Conservation (phyloP, 2,329 filamentous ascomycete species). For the Cladosporium sp. region DNA sequence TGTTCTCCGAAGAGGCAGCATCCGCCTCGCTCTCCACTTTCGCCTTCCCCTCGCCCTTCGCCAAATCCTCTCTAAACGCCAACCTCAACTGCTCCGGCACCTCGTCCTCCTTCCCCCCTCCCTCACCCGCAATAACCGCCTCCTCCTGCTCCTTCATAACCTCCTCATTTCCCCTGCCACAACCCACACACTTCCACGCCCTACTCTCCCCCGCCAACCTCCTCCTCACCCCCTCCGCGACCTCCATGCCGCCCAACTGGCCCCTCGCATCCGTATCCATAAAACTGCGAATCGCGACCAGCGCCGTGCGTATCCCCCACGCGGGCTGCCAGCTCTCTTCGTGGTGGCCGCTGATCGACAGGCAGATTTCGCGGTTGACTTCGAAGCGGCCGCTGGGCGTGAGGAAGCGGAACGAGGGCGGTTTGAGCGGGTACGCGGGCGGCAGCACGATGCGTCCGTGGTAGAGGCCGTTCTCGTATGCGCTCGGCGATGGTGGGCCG, state of each 20-base stretch:
- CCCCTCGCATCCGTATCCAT: slow-evolving; percentile 89
- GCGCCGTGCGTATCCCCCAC: slow-evolving; percentile 89
- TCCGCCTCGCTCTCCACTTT: slow-evolving; percentile 11
- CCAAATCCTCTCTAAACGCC: slow-evolving; percentile 70
- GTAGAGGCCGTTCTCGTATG: slow-evolving; percentile 80
- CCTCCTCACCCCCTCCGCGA: slow-evolving; percentile 61
- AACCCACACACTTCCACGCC: slow-evolving; percentile 65
- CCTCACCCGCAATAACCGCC: slow-evolving; percentile 41
- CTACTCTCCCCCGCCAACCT: slow-evolving; percentile 65
- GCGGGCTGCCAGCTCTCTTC: slow-evolving; percentile 99
- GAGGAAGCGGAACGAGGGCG: slow-evolving; percentile 91
- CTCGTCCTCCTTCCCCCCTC: slow-evolving; percentile 37
- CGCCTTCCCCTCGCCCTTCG: slow-evolving; percentile 31
- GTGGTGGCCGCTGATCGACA: slow-evolving; percentile 90
- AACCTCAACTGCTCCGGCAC: slow-evolving; percentile 58
- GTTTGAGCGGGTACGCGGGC: slow-evolving; percentile 82
- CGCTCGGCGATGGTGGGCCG: slow-evolving; percentile 73
- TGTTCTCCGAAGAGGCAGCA: slow-evolving; percentile 11
- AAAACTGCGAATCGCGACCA: slow-evolving; percentile 75
- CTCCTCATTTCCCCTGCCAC: slow-evolving; percentile 66
- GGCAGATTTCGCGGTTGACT: slow-evolving; percentile 93
- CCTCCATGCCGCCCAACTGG: slow-evolving; percentile 86
- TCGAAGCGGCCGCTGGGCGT: slow-evolving; percentile 93
- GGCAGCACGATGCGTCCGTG: slow-evolving; percentile 94
- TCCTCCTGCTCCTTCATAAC: slow-evolving; percentile 69